These are phyloP conservation scores for Acanthamoeba healyi DNA, from an alignment of 208 protist species.

Conservation along the genomic window DNA sequence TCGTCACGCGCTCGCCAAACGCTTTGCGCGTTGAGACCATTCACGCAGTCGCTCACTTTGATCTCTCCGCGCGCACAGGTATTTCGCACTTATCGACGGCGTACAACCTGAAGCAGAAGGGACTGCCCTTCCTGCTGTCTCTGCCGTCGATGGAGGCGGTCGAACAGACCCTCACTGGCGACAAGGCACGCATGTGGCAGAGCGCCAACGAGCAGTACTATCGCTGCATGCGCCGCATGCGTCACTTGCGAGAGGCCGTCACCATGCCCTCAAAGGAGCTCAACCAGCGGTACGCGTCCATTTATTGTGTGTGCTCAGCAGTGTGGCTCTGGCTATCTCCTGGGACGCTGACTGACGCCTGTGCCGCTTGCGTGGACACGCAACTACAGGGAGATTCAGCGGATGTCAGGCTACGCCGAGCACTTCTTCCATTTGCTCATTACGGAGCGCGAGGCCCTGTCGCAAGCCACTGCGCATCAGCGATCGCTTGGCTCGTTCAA, in stretches of 20 bases:
- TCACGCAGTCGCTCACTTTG: neutral
- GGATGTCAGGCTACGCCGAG: constrained; percentile 69
- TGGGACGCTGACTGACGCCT: too few species aligned
- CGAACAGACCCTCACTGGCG: neutral
- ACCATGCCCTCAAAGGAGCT: constrained; percentile 73
- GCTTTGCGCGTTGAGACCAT: too few species aligned
- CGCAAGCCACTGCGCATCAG: neutral
- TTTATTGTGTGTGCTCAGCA: too few species aligned
- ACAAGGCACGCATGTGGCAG: constrained; percentile 25
- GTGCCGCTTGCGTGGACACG: neutral
- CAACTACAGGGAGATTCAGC: constrained; percentile 35
- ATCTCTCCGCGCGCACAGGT: neutral
- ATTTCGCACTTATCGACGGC: constrained; percentile 64
- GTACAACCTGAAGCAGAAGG: constrained; percentile 42
- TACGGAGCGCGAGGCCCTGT: neutral
- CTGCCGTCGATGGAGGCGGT: constrained; percentile 58
- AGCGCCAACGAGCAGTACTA: constrained; percentile 69
- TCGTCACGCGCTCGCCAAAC: neutral
- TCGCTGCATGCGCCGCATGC: constrained; percentile 47
- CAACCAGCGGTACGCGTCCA: constrained; percentile 24
- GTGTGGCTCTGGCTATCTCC: too few species aligned
- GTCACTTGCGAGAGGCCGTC: constrained; percentile 21
- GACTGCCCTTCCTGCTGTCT: constrained; percentile 52
- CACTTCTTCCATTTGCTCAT: constrained; percentile 70
- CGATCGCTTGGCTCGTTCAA: neutral